Base-by-base conservation (phyloP, 805 yeast species). In the Pichia kluyveri region DNA sequence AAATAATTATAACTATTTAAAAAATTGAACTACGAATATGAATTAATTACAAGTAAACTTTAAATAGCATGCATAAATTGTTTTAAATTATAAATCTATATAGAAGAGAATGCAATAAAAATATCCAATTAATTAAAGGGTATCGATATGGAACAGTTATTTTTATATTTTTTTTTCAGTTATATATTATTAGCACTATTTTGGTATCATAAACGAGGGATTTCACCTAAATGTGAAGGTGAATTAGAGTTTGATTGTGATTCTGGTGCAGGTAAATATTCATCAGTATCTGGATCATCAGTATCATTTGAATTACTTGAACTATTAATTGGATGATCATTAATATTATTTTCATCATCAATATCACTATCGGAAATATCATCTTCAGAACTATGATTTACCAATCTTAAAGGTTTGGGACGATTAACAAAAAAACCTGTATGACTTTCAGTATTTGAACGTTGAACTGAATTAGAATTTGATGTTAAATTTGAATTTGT, bases 341-440 rank as follows among this genome's bases (percentile, higher is more conserved):
- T 30, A 14, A 4, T 14, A 34, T 34, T 34, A 34, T 34, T 15
- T 14, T 30, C 32, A 10, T 17, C n/a, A 27, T 40, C 41, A 27
- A 9, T 8, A n/a, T 40, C 41, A n/a, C 32, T 27, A 27, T 40
- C 41, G 15, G 41, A 40, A 2, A 34, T 3, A 14, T 34, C 17
- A 34, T 34, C 37, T 34, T 34, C 37, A 34, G 37, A 34, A 15
- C 37, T 34, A 34, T 17, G 45, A 43, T 51, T 50, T 3, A 48
- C 41, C n/a, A 46, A 57, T n/a, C 64, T 51, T 30, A 62, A 47
- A 15, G 64, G 62, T 41, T 54, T 57, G 4, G 66, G 57, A 40
- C 67, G 52, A 48, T 57, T 56, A 19, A 62, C 67, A 38, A 61
- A 60, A 47, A 62, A 62, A 12, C 66, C 66, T 18, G 55, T 54